Percentiles rank a stretch among this genome's conserved stretches.
phyloP scores from a whole-genome alignment of 2,329 filamentous ascomycete species.

The Clarireedia hainanense region DNA sequence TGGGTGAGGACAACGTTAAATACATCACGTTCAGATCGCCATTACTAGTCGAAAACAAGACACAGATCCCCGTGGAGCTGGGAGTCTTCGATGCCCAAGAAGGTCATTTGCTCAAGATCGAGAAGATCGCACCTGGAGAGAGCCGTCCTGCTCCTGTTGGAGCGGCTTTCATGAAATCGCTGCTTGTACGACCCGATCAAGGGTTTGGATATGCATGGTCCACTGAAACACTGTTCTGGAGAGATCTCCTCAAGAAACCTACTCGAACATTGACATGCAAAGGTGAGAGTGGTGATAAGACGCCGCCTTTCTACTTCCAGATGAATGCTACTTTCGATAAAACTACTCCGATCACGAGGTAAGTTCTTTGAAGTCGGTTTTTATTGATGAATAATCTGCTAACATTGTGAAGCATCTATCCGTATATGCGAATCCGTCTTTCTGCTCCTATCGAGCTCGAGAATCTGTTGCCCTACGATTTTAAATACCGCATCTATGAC shows the following conservation, averaged over 20 bases:
- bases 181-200: conserved; percentile 84
- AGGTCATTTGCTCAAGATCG: conserved; percentile 89
- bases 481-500: conserved; percentile 98
- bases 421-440: conserved; percentile 87
- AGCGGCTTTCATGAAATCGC: conserved; percentile 79
- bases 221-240: conserved; percentile 84
- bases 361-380: conserved; percentile 23
- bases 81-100: conserved; percentile 84
- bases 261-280: conserved; percentile 84
- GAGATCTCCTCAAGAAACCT: conserved; percentile 74
- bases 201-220: conserved; percentile 98
- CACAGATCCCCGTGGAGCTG: conserved; percentile 89
- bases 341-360: conserved; percentile 72
- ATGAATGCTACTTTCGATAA: conserved; percentile 80
- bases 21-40: conserved; percentile 94
- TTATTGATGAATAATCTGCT: conserved; percentile 19
- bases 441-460: conserved; percentile 91
- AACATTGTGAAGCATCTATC: conserved; percentile 58
- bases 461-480: conserved; percentile 92
- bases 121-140: conserved; percentile 92
- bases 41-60: conserved; percentile 87
- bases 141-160: conserved; percentile 85
- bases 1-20: conserved; percentile 95
- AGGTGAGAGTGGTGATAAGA: conserved; percentile 70
- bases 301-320: conserved; percentile 90